These are phyloP conservation scores for Scedosporium dehoogii DNA, from an alignment of 2,329 filamentous ascomycete species.

Conservation along the genomic window DNA sequence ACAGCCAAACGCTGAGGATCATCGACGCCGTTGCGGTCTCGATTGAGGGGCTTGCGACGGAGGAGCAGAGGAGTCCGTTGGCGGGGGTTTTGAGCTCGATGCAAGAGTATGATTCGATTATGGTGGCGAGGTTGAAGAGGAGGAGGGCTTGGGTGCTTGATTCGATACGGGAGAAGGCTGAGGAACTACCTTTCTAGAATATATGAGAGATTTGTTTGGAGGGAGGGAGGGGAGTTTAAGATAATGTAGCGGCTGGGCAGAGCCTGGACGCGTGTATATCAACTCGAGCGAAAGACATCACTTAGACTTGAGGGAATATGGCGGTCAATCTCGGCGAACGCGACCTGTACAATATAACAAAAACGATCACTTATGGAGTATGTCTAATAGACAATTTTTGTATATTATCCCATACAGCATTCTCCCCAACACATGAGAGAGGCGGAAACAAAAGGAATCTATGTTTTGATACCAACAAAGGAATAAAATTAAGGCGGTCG, in stretches of 20 bases:
- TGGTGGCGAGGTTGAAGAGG: neutral
- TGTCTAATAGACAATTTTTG: too few species aligned
- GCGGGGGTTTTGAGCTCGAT: conserved; percentile 1
- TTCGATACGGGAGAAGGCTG: neutral
- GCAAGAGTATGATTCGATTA: conserved; percentile 5
- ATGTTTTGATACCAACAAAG: neutral
- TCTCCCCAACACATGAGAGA: neutral
- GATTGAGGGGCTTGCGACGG: neutral
- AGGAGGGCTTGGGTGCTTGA: conserved; percentile 1
- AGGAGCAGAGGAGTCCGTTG: neutral
- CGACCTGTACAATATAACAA: too few species aligned
- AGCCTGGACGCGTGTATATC: neutral
- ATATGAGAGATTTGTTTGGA: neutral
- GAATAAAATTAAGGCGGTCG: too few species aligned
- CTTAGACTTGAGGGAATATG: too few species aligned
- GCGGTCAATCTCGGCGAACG: too few species aligned
- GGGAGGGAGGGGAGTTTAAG: neutral
- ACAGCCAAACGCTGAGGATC: conserved; percentile 33
- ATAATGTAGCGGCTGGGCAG: neutral
- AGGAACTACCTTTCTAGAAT: neutral
- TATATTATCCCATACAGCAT: too few species aligned
- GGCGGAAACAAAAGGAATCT: neutral
- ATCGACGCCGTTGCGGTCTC: conserved; percentile 18
- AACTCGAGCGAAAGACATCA: too few species aligned
- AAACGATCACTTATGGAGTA: too few species aligned